phyloP scores from a whole-genome alignment of 2,329 filamentous ascomycete genomes.

The Grosmannia huntii region DNA sequence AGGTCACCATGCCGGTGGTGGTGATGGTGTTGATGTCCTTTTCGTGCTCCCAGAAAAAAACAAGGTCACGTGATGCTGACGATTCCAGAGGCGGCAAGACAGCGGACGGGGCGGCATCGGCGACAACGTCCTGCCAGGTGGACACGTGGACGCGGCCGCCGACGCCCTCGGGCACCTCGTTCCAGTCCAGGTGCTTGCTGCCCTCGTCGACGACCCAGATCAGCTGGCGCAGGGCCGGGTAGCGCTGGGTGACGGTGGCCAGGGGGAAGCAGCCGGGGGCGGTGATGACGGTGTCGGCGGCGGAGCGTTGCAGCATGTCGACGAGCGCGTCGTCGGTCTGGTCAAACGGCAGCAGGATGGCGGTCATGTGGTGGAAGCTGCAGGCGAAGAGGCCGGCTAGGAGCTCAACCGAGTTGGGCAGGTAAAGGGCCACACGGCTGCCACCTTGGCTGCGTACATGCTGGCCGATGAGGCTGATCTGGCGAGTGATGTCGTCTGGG shows the following conservation, averaged over 20 bases:
- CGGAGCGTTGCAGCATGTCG: constrained; percentile 57
- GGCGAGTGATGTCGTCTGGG: constrained; percentile 58
- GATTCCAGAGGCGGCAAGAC: constrained; percentile 51
- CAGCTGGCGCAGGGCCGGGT: constrained; percentile 60
- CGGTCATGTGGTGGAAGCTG: constrained; percentile 76
- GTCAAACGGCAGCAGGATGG: constrained; percentile 77
- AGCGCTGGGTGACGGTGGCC: constrained; percentile 51
- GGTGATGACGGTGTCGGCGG: constrained; percentile 71
- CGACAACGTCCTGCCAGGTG: constrained; percentile 87
- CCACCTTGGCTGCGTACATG: constrained; percentile 59
- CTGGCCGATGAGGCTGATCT: constrained; percentile 78
- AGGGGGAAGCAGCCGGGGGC: constrained; percentile 80
- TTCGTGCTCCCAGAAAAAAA: constrained; percentile 54
- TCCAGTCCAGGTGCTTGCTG: constrained; percentile 91
- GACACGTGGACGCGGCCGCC: constrained; percentile 64
- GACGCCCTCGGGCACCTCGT: constrained; percentile 67
- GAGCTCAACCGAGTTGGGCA: constrained; percentile 88
- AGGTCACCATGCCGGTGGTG: constrained; percentile 59
- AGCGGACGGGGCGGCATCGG: constrained; percentile 49
- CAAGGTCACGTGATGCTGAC: constrained; percentile 37
- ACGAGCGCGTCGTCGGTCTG: constrained; percentile 56
- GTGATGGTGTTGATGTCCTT: background rate
- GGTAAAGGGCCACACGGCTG: constrained; percentile 73
- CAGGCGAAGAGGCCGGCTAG: constrained; percentile 74
- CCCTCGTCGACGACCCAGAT: constrained; percentile 90